These are phyloP conservation scores for Tetrahymena borealis DNA, from an alignment of 73 alveolate species.

Conservation along the genomic window DNA sequence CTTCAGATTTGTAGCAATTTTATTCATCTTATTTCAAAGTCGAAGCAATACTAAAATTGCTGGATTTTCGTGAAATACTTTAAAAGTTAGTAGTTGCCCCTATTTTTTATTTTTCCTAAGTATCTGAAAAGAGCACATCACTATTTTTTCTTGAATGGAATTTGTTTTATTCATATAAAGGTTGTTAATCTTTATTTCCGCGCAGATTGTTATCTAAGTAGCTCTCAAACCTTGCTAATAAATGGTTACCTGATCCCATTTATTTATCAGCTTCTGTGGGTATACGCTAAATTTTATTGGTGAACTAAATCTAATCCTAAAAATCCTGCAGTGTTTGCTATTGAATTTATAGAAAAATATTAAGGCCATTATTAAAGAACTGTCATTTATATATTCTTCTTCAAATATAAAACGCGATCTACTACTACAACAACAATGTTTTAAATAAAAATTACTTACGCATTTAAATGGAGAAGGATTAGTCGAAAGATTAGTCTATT, in stretches of 20 bases:
- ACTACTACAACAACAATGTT: no score
- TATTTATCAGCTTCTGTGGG: neutral
- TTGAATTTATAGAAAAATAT: neutral
- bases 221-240: neutral
- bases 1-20: neutral
- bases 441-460: no score
- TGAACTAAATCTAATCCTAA: neutral
- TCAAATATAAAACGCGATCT: no score
- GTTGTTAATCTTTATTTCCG: neutral
- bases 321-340: neutral
- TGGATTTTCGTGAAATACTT: neutral
- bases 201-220: neutral
- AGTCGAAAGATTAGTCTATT: neutral
- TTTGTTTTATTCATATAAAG: neutral
- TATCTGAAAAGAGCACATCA: neutral
- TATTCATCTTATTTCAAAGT: neutral
- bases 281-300: neutral
- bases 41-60: neutral
- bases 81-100: neutral
- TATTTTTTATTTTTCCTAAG: neutral
- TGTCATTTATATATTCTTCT: neutral
- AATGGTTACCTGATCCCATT: neutral
- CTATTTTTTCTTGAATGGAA: neutral
- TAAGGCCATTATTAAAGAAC: neutral
- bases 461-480: neutral